Evolutionary conservation across 176 grass and related monocot species (phyloP), one percentile per base, ranked within the genome.

Genomic region (Oryza rufipogon): DNA sequence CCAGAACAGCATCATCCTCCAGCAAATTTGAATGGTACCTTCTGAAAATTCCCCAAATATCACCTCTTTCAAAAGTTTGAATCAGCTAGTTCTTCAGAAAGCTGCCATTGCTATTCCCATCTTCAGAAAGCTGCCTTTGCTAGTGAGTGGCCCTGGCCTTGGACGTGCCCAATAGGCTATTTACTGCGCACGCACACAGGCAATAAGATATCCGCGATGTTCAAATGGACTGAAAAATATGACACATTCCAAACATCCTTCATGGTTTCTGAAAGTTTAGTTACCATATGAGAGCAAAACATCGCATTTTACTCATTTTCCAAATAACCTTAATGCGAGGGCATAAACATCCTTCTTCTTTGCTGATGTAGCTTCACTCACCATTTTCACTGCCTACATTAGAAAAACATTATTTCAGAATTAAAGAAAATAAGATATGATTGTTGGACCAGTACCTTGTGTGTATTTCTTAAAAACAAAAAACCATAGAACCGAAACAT

Each of bases 261-360:
- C 68, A 44, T 74, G 34, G 51, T 76, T 78, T 74, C 68, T 73
- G 38, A 13, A 65, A 66, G 20, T 84, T 74, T 22, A 65, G 39
- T 86, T 90, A 80, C 85, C 85, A 77, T 15, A 80, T 76, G 26
- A 0, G 34, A 67, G 28, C 45, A 67, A 78, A 65, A 80, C 20
- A 33, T 76, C 88, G 86, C 28, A 86, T 86, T 73, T 87, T 86
- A 76, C 74, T 98, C 86, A 91, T 83, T 92, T 96, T 81, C 93
- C 96, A 81, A 86, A 96, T 65, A 98, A 87, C 47, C 84, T 87
- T 58, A 96, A 86, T 91, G 96, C 93, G 33, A 98, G 91, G 8
- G 93, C 91, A 93, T 98, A 98, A 46, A 98, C 89, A 86, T 96
- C 91, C 92, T 99, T 99, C 83, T 90, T 95, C 88, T 91, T 99